Evolutionary conservation across 202 grass and related monocot genomes (phyloP), one percentile per base, ranked within the genome.

Genomic region (Zizania palustris): DNA sequence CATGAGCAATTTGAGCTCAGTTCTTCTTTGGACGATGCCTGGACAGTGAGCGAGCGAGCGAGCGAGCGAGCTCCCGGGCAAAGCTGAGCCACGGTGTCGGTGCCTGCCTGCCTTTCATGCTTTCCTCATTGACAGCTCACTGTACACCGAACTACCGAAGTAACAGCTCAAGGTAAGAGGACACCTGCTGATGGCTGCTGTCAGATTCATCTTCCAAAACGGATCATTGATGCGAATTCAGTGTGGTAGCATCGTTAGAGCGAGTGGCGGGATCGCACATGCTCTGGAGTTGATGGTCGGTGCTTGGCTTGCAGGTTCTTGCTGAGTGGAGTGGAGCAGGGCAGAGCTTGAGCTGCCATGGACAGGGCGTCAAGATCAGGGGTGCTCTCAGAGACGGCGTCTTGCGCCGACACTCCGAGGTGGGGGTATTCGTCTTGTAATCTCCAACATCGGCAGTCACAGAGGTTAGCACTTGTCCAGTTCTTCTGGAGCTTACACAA

Each of bases 391-490:
- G 82, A 81, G 72, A 85, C 86, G 72, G 72, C 76, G 22, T 85
- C 81, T 7, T 88, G 81, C 86, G 59, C 81, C 65, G 72, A 40
- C 71, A 88, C 86, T 10, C 81, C 86, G 21, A 76, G 86, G 65
- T 66, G 76, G 0, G 35, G 35, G 7, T 39, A 71, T 45, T 81
- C 75, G 9, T 39, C 80, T 16, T 66, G 86, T 59, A 84, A 64
- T 0, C 65, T 81, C 60, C 76, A 84, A 14, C 81, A 80, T 1
- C 76, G 82, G 9, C 37, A 72, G 65, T 81, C 86, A 1, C 71
- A 83, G 66, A 72, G 82, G 86, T 88, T 14, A 74, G 60, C 9
- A 36, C 70, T 54, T 12, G 15, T 50, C 60, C 36, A 60, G 72
- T 69, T 12, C 9, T 70, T 61, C 57, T 42, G 13, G 34, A 49